Base-by-base conservation (phyloP, 176 grass and related monocot species). In the Oryza nivara region DNA sequence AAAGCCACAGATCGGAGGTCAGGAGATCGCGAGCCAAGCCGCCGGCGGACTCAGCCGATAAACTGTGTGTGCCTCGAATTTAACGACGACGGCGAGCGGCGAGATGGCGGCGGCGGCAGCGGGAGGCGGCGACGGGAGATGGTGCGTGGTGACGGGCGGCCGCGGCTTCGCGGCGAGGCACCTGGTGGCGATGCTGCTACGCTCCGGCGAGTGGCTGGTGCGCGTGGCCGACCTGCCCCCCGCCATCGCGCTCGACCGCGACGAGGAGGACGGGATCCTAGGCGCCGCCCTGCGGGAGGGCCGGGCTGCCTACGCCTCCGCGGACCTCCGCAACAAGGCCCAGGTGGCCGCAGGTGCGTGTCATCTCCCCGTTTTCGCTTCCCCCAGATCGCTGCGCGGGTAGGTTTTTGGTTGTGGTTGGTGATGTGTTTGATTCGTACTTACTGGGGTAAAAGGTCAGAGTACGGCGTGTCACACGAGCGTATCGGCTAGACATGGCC, bases 81-180 rank as follows among this genome's bases (percentile, higher is more conserved):
- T 65, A 40, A 20, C 86, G 81, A 13, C 81, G 87, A 15, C 41
- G 67, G 0, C 67, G 80, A 44, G 12, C 5, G 51, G 35, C 34
- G 73, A 85, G 40, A 86, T 86, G 84, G 84, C 63, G 77, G 67
- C 61, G 41, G 67, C 68, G 41, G 67, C 68, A 40, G 68, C 72
- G 2, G 38, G 46, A 9, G 77, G 38, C 6, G 38, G 38, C 6
- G 38, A 0, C 1, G 74, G 79, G 61, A 85, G 90, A 65, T 96
- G 89, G 91, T 96, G 96, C 68, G 93, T 91, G 67, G 96, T 99
- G 25, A 99, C 96, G 2, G 88, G 96, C 15, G 96, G 93, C 38
- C 86, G 96, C 61, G 96, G 93, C 49, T 99, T 99, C 68, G 91
- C 93, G 45, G 96, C 96, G 74, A 87, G 91, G 72, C 93, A 92